Conservation (phyloP, 768 basidiomycete genomes). For the Russula sp. region DNA sequence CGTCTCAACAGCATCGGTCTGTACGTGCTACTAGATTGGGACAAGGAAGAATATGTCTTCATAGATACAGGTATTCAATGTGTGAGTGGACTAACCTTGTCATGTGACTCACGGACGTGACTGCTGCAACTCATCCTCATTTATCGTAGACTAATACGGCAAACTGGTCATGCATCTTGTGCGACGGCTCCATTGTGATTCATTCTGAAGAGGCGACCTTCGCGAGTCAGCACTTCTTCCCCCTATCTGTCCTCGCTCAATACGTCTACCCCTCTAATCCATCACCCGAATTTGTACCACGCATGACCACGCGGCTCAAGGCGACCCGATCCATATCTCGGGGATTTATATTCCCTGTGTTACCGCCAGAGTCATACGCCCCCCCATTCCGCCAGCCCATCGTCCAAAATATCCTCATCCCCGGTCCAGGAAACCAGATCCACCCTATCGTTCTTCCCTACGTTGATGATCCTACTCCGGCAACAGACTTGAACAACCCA, state of each 20-base stretch:
- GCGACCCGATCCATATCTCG: constrained; percentile 25
- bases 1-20: constrained; percentile 52
- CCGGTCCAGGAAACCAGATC: not conserved
- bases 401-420: constrained; percentile 7
- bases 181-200: constrained; percentile 61
- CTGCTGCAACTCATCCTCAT: not conserved
- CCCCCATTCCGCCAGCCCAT: constrained; percentile 20
- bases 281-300: constrained; percentile 24
- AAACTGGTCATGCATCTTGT: constrained; percentile 73
- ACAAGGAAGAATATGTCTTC: constrained; percentile 58
- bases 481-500: not conserved
- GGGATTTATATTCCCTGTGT: constrained; percentile 25
- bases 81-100: constrained; percentile 39
- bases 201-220: constrained; percentile 65
- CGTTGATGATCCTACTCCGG: constrained; percentile 1
- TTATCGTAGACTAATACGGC: constrained; percentile 50
- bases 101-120: not conserved
- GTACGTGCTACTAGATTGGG: constrained; percentile 63
- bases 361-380: constrained; percentile 19
- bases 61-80: constrained; percentile 70
- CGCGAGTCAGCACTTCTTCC: constrained; percentile 67
- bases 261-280: constrained; percentile 25
- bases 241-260: constrained; percentile 36
- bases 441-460: constrained; percentile 4
- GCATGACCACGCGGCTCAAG: constrained; percentile 24